phyloP scores from a whole-genome alignment of 352 stramenopile genomes.

The Globisporangium radiosum region DNA sequence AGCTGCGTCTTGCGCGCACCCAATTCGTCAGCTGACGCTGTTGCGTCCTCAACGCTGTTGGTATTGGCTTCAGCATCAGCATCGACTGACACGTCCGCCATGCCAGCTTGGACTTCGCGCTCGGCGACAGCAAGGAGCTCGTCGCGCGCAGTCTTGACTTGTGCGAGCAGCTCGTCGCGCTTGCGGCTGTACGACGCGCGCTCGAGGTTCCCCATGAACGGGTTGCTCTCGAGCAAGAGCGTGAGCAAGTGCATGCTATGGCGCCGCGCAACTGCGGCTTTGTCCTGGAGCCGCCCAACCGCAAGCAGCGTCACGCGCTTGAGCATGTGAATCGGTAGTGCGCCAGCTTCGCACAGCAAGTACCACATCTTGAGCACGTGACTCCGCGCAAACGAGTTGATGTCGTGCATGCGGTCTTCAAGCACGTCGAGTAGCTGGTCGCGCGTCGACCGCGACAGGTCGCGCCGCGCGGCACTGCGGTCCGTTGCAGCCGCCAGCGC shows the following conservation, averaged over 20 bases:
- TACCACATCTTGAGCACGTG: constrained; percentile 90
- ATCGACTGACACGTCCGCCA: constrained; percentile 20
- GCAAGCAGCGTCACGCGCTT: constrained; percentile 75
- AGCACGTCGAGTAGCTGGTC: constrained; percentile 86
- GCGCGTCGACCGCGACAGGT: constrained; percentile 55
- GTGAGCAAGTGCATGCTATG: constrained; percentile 85
- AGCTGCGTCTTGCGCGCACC: constrained; percentile 33
- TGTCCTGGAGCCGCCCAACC: constrained; percentile 89
- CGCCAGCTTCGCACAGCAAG: constrained; percentile 74
- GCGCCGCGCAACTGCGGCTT: constrained; percentile 89
- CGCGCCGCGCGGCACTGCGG: constrained; percentile 10
- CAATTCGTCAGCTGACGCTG: background rate
- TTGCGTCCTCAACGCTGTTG: constrained; percentile 1
- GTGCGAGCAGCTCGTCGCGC: constrained; percentile 58
- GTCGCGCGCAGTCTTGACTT: constrained; percentile 52
- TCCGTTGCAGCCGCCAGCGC: background rate
- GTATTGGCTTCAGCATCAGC: background rate
- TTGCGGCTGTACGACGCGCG: constrained; percentile 76
- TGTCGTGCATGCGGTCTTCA: constrained; percentile 84
- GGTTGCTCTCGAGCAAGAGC: constrained; percentile 91
- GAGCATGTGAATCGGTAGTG: constrained; percentile 84
- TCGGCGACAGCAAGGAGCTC: constrained; percentile 81
- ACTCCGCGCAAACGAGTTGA: constrained; percentile 90
- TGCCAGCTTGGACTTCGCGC: constrained; percentile 57
- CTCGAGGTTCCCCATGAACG: constrained; percentile 90